Base-by-base conservation (phyloP, 306 rosid genomes). In the Vigna nakashimae region DNA sequence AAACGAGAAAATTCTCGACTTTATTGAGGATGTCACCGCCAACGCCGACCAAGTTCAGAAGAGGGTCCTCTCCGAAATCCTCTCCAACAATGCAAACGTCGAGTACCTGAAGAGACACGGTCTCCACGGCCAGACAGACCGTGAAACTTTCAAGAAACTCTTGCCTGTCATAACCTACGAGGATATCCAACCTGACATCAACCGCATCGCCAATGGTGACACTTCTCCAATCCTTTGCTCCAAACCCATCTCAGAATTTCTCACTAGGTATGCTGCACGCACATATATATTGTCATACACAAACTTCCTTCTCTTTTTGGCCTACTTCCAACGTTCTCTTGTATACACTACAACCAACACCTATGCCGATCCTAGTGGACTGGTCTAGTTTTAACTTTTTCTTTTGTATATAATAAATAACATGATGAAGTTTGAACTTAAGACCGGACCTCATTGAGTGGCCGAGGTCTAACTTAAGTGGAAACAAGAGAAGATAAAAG, bases 181-280 rank as follows among this genome's bases (percentile, higher is more conserved):
- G n/a, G 89, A 92, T n/a, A 85, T 95, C 74, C 90, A 92, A 49
- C 75, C 84, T 7, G 97, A 95, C 63, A 85, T 95, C 79, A 82
- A 85, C 80, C 98, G 98, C 68, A 95, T 95, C 68, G 97, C 99
- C 82, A 95, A 91, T 88, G 99, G 98, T 7, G 96, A 95, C 79
- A 77, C 89, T 28, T 91, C 96, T 24, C 93, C 82, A 9, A 91
- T 95, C 88, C 97, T 95, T 76, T 95, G 97, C 78, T 89, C 97
- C 15, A 64, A 80, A 17, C 96, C 97, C 90, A 92, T 95, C 63
- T 91, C 97, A 0, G 99, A 95, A 88, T 95, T 95, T 51, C 81
- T 95, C 84, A 95, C 99, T 0, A 95, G 99, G 99, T 92, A 5
- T 13, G 10, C 6, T 3, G 56, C 22, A n/a, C 3, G 42, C 4